Base-by-base conservation (phyloP, 1,284 basidiomycete species). In the Uromyces viciae-fabae region DNA sequence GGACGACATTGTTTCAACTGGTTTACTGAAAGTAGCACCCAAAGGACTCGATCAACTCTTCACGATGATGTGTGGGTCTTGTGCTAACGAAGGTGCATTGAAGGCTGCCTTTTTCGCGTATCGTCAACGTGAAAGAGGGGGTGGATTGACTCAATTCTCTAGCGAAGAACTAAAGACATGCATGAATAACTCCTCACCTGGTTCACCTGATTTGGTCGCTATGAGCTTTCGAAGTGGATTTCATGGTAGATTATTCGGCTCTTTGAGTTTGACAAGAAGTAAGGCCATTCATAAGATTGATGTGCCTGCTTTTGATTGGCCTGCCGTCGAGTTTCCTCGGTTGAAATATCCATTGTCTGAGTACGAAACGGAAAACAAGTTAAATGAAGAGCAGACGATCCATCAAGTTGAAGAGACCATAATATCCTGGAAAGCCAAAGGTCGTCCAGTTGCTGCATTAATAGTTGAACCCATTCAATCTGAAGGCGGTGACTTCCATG, bases 231-330 rank as follows among this genome's bases (percentile, higher is more conserved):
- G 86, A 66, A 86, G 85, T 58, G 89, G 86, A 8, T 89, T 88
- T 84, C 88, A 88, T 83, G 88, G 88, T 33, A 85, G 88, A 40
- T 82, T 88, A 52, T 87, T 89, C 73, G 88, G 88, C 5, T 87
- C 87, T 72, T 86, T 90, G 46, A 88, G 87, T 17, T 86, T 88
- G 0, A 89, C 89, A 0, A 85, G 88, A 40, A 66, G 58, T 25
- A 81, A 81, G 64, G 78, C 78, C n/a, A 81, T 81, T 60, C 89
- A 89, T 86, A 89, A 89, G 78, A 71, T 89, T 82, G 89, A 89
- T 84, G 87, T 90, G 36, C 89, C 89, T 15, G 88, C 89, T 0
- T 89, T 89, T 84, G 88, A 89, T 85, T 89, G 88, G 89, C 89
- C 89, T 0, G 86, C 86, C 36, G 88, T 87, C 0, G 84, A 87